These are phyloP conservation scores for Tylopilus orsonianus DNA, from an alignment of 1,284 basidiomycete species.

Conservation along the genomic window DNA sequence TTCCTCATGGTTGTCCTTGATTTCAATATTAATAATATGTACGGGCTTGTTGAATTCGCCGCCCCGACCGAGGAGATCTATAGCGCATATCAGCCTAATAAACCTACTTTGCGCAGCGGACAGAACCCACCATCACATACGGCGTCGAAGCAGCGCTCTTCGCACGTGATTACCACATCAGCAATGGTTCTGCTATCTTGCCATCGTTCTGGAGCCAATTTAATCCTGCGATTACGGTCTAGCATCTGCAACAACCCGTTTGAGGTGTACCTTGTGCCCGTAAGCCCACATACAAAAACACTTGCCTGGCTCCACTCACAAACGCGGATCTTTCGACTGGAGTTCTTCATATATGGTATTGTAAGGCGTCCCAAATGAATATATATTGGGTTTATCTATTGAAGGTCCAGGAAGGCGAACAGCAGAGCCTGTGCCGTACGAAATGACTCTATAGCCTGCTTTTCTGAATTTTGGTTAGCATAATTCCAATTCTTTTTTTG, in stretches of 20 bases:
- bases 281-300: slow-evolving; percentile 13
- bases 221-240: slow-evolving; percentile 92
- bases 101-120: slow-evolving; percentile 10
- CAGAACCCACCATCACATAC: slow-evolving; percentile 89
- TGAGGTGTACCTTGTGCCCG: slow-evolving; percentile 73
- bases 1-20: slow-evolving; percentile 99
- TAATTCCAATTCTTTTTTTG: background rate
- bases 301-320: slow-evolving; percentile 54
- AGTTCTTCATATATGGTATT: slow-evolving; percentile 95
- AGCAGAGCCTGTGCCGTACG: slow-evolving; percentile 95
- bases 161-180: slow-evolving; percentile 98
- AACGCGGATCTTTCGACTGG: slow-evolving; percentile 77
- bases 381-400: slow-evolving; percentile 98
- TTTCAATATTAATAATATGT: slow-evolving; percentile 97
- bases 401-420: slow-evolving; percentile 95
- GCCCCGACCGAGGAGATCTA: slow-evolving; percentile 86
- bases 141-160: slow-evolving; percentile 97
- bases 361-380: slow-evolving; percentile 98
- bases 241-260: slow-evolving; percentile 98
- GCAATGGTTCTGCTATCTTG: slow-evolving; percentile 87
- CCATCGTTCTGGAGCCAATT: slow-evolving; percentile 94
- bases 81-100: slow-evolving; percentile 14
- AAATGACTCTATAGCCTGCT: slow-evolving; percentile 89
- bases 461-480: slow-evolving; percentile 48
- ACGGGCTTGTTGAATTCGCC: slow-evolving; percentile 93